Evolutionary conservation across 2,329 filamentous ascomycete genomes (phyloP), one percentile per base, ranked within the genome.

Genomic region (Didymella glomerata): DNA sequence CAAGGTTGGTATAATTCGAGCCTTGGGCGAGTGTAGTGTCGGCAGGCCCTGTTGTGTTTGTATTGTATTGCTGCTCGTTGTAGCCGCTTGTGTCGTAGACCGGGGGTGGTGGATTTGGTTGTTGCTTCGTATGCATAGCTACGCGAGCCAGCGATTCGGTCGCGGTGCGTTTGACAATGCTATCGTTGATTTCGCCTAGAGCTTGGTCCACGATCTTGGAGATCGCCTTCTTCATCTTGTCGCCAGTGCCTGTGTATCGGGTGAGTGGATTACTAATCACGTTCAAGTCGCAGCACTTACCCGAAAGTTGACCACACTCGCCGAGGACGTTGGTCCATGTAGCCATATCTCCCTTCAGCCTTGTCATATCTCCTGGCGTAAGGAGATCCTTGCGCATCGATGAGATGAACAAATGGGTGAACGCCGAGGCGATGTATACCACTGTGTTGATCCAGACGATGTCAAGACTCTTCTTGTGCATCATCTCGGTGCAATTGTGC

Each of bases 391-490:
- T 83, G 47, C 88, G 84, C 70, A 92, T 85, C 80, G 87, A 91
- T 54, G 88, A 84, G 1, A 86, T 85, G 46, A 90, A 91, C 0
- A 94, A 78, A 14, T 85, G 88, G 0, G 89, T 90, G 67, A 92
- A 91, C 56, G 91, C 88, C 25, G 89, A 89, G 42, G 89, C 86
- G 13, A 91, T 83, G 69, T 91, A 92, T 6, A 91, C 84, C 0
- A 90, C 88, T 48, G 87, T 83, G 47, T 89, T 88, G 67, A 91
- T 90, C 90, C 90, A 93, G 1, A 90, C 92, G 1, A 89, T 91
- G 69, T 94, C 91, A 4, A 93, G 78, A 44, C 86, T 87, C 69
- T 89, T 90, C 57, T 88, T 80, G 65, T 82, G 83, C 57, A 86
- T 84, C 47, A 93, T 77, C 52, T 86, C 80, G 22, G 82, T 80